Evolutionary conservation across 2,329 filamentous ascomycete genomes (phyloP).

Genomic region (Teratosphaeria pseudoeucalypti): DNA sequence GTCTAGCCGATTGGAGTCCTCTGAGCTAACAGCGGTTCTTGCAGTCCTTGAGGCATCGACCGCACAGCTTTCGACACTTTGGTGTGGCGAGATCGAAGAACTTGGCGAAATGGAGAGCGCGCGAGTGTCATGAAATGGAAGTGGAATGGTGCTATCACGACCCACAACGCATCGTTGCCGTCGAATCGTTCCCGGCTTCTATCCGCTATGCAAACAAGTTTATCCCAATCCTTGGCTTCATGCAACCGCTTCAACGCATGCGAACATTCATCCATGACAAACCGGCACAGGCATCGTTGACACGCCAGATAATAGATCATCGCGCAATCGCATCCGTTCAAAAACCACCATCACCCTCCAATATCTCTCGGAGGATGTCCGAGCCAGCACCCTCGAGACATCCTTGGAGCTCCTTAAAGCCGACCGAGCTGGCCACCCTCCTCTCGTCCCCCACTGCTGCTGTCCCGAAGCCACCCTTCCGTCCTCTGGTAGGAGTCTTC

Average conservation of each 20-base stretch:
- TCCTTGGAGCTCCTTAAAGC: constrained; percentile 23
- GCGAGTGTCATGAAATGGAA: too few relatives aligned
- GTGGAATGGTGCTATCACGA: too few relatives aligned
- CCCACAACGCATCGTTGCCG: not conserved
- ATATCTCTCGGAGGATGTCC: constrained; percentile 27
- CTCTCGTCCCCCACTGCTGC: constrained; percentile 52
- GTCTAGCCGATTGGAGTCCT: not conserved
- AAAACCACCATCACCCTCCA: constrained; percentile 18
- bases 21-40: too few relatives aligned
- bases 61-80: too few relatives aligned
- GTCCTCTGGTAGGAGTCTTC: constrained; percentile 51
- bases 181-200: not conserved
- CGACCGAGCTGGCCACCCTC: constrained; percentile 26
- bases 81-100: too few relatives aligned
- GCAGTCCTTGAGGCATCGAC: too few relatives aligned
- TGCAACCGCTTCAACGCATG: not conserved
- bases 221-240: not conserved
- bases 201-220: not conserved
- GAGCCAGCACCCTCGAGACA: constrained; percentile 26
- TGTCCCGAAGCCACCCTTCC: constrained; percentile 29
- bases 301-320: not conserved
- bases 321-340: not conserved
- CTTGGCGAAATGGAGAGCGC: too few relatives aligned
- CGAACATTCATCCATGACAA: not conserved
- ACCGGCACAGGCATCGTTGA: not conserved